Base-by-base conservation (phyloP, 1,139 yeast species). In the Sugiyamaella novakii region DNA sequence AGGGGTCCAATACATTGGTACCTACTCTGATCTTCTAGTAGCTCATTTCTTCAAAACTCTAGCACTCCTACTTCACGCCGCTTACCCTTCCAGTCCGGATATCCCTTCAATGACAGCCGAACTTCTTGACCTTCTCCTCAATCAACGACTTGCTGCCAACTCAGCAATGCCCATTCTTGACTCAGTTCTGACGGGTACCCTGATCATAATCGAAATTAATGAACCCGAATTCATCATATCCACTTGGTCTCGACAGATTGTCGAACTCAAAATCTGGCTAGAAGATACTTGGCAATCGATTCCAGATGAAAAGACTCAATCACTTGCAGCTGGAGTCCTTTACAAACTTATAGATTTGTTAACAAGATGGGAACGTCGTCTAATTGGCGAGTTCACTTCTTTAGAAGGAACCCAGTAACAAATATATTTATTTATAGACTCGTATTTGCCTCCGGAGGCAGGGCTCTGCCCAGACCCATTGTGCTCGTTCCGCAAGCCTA, bases 1-100 rank as follows among this genome's bases (percentile, higher is more conserved):
- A 6, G 60, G 61, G 3, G 50, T 55, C 28, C 49, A 51, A 28
- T 52, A 48, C 14, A 53, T 48, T 15, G 86, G 86, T 0, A 74
- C 72, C 35, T 81, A 80, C 59, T 77, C 84, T 0, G 72, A 80
- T 0, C 59, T 83, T 1, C 66, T 84, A 33, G 70, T 74, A 27
- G 76, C 80, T 0, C 91, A 84, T 60, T 83, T 75, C 61, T 59
- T 84, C 46, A 76, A 79, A 49, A 81, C 87, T 0, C 61, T 85
- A 51, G 74, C 81, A 0, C 61, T 84, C 18, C 59, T 84, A 5
- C 63, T 83, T 22, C 80, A 80, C 48, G 70, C 81, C 44, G 81
- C 85, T 0, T 76, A 77, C 54, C 87, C 88, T 0, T 65, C 79
- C 0, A 69, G 78, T 0, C 58, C 67, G 0, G 77, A 79, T 49